Evolutionary conservation across 179 eudicot species (phyloP), one percentile per base, ranked within the genome.

Genomic region (Pouteria campechiana): DNA sequence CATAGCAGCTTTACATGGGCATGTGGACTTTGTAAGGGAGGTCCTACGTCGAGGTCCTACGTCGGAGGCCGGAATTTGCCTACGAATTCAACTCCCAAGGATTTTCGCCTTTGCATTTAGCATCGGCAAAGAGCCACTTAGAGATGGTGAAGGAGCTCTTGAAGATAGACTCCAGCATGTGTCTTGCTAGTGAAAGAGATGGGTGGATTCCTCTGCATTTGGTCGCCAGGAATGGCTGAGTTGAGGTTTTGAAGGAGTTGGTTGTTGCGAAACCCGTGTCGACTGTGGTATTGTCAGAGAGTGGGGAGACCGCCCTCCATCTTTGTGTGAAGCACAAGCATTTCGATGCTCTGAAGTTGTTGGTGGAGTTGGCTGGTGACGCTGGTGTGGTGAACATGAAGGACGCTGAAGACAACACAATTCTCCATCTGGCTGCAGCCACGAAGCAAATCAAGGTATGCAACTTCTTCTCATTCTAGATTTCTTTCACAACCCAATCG

Each of bases 401-500:
- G 7, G 55, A 50, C 30, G 18, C 37, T 27, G 46, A 50, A 0
- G 55, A 46, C 20, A 39, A 50, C 32, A 38, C 55, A 4, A 30
- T 50, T 9, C 31, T 50, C 37, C 55, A 50, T 39, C 20, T 39
- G 28, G 55, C 55, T 39, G 46, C 40, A 29, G 46, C 55, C 37
- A 50, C 25, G 46, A 50, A 50, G 55, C 55, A 50, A 10, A 12
- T 29, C 30, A 37, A 39, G 55, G 55, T 50, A 13, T 1, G 15
- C 5, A 6, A 15, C 10, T 11, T 16, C 17, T 20, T 15, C 10
- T 35, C n/a, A 37, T 1, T 36, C 14, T 34, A 4, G 13, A 7
- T 27, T 6, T 35, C 16, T 23, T 11, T 32, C 18, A 19, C 16
- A n/a, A n/a, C n/a, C n/a, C n/a, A n/a, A n/a, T n/a, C n/a, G n/a